These are phyloP conservation scores for Scheffersomyces spartinae DNA, from an alignment of 805 yeast species.

Conservation along the genomic window DNA sequence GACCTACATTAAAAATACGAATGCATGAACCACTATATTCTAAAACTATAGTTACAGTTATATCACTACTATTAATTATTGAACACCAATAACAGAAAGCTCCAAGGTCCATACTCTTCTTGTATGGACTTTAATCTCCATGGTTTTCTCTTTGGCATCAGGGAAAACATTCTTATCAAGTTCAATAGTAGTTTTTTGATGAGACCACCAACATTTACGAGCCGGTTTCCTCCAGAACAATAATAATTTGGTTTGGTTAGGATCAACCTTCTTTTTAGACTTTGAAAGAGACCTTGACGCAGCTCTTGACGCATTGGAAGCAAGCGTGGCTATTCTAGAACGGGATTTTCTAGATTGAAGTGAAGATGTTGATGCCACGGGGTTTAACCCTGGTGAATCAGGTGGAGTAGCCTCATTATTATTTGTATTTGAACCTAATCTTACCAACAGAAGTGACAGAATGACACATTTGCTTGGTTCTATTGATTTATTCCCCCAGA, in stretches of 20 bases:
- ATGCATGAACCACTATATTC: not conserved
- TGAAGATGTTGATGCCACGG: slow-evolving; percentile 30
- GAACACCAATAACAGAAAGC: slow-evolving; percentile 79
- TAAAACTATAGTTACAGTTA: not conserved
- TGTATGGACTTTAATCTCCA: slow-evolving; percentile 58
- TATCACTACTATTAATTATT: too few relatives aligned
- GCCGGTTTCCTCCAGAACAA: slow-evolving; percentile 98
- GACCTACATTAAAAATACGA: too few relatives aligned
- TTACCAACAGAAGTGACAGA: slow-evolving; percentile 66
- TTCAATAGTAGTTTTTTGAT: slow-evolving; percentile 39
- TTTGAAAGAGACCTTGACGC: slow-evolving; percentile 49
- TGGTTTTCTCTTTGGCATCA: slow-evolving; percentile 12
- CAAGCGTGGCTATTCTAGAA: slow-evolving; percentile 51
- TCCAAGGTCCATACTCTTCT: slow-evolving; percentile 97
- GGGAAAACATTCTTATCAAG: slow-evolving; percentile 22
- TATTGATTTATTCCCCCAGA: slow-evolving; percentile 84
- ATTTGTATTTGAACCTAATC: too few relatives aligned
- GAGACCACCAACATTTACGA: slow-evolving; percentile 97
- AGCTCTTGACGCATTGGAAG: slow-evolving; percentile 42
- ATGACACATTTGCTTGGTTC: slow-evolving; percentile 86
- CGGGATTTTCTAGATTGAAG: slow-evolving; percentile 29
- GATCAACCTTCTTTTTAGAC: slow-evolving; percentile 24
- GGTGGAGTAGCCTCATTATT: slow-evolving; percentile 17
- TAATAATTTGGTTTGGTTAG: slow-evolving; percentile 48
- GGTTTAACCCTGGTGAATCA: slow-evolving; percentile 25